Evolutionary conservation across 805 yeast genomes (phyloP).

Genomic region (Pichia kluyveri): DNA sequence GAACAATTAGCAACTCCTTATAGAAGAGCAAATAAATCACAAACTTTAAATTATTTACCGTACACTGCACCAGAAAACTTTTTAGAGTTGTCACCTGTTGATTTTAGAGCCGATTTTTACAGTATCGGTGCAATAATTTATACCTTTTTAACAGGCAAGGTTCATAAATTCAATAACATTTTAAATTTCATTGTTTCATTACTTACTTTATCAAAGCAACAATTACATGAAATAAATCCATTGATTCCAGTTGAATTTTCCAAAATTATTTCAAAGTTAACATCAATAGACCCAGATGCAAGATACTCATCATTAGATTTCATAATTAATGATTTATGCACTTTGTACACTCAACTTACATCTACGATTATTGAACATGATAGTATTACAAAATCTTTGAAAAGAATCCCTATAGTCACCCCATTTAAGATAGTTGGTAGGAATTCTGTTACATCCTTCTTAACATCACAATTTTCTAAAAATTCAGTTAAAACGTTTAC

Average conservation of each 20-base stretch:
- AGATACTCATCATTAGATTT: slow-evolving; percentile 30
- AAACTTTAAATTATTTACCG: slow-evolving; percentile 32
- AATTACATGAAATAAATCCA: slow-evolving; percentile 27
- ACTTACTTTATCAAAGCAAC: slow-evolving; percentile 31
- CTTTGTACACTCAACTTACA: slow-evolving; percentile 18
- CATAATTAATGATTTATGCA: slow-evolving; percentile 29
- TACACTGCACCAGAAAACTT: slow-evolving; percentile 44
- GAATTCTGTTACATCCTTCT: slow-evolving; percentile 14
- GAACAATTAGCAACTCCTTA: slow-evolving; percentile 36
- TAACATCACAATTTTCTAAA: slow-evolving; percentile 17
- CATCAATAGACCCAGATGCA: slow-evolving; percentile 31
- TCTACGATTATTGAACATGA: neutral
- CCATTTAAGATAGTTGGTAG: slow-evolving; percentile 26
- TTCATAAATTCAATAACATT: slow-evolving; percentile 34
- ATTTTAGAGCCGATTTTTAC: slow-evolving; percentile 40
- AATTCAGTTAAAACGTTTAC: slow-evolving; percentile 21
- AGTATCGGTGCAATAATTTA: slow-evolving; percentile 42
- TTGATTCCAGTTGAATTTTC: slow-evolving; percentile 28
- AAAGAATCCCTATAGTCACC: neutral
- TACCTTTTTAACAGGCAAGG: slow-evolving; percentile 35
- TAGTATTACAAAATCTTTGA: neutral
- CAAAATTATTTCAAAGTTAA: slow-evolving; percentile 31
- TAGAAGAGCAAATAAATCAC: slow-evolving; percentile 31
- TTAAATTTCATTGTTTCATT: slow-evolving; percentile 32
- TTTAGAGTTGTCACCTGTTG: slow-evolving; percentile 32